Base-by-base conservation (phyloP, 2,329 filamentous ascomycete genomes). In the Ascochyta koolunga region DNA sequence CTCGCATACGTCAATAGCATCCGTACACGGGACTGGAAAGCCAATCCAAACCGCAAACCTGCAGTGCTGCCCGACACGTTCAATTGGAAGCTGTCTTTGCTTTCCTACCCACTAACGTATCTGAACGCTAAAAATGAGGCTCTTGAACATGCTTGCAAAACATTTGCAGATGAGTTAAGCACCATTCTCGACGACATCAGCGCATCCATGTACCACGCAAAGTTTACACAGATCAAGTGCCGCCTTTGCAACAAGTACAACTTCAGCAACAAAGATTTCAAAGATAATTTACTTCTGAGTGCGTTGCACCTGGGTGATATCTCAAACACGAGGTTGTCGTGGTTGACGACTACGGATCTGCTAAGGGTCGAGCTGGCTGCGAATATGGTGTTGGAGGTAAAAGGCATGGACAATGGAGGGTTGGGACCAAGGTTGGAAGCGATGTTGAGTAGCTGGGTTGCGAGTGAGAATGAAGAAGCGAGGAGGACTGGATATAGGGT, bases 311-410 rank as follows among this genome's bases (percentile, higher is more conserved):
- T 72, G 8, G 68, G 70, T 2, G 61, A 67, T 45, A 56, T 69
- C 5, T 56, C 46, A 10, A 66, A 59, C 41, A 65, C 60, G 10
- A 45, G 48, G 19, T 31, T 68, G 44, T 61, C 53, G 2, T 67
- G 65, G 65, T 35, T 70, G 47, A 66, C 60, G 3, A 33, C 46
- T 21, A 50, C 54, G 10, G 66, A 70, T n/a, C 19, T 62, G 18
- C 31, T 72, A 37, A 52, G 62, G 29, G 59, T 71, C 2, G 62
- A 70, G n/a, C 10, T 72, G 29, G 68, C 70, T 6, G 58, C 44
- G 0, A 27, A 43, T 7, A 46, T 72, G 22, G 16, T 70, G 2
- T 21, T 45, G 36, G 16, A 19, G 8, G 54, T 27, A 9, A 36
- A 21, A 3, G n/a, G n/a, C 0, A 33, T 45, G 13, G 15, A 35